These are phyloP conservation scores for Turnera subulata DNA, from an alignment of 345 rosid species.

Conservation along the genomic window DNA sequence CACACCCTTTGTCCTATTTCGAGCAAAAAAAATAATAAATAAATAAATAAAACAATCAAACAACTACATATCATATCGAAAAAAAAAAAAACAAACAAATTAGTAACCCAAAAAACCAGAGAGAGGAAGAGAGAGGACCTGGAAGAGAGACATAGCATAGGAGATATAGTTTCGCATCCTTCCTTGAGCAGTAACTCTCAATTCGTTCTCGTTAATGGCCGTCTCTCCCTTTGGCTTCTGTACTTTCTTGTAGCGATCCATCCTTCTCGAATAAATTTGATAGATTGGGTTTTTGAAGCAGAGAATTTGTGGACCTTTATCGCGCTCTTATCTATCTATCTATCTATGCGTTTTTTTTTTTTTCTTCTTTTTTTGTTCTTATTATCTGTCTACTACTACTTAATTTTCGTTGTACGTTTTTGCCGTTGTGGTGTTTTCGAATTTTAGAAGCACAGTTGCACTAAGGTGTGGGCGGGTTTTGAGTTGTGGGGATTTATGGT, in stretches of 20 bases:
- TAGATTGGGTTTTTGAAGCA: too few relatives aligned
- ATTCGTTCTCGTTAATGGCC: constrained; percentile 81
- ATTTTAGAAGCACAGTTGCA: too few relatives aligned
- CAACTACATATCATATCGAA: background rate
- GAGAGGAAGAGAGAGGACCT: background rate
- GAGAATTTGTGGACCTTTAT: too few relatives aligned
- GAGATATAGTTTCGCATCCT: constrained; percentile 84
- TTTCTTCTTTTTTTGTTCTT: too few relatives aligned
- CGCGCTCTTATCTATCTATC: too few relatives aligned
- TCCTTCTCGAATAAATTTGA: constrained; percentile 19
- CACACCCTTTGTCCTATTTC: constrained; percentile 56
- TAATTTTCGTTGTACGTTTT: too few relatives aligned
- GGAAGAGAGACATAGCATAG: constrained; percentile 36
- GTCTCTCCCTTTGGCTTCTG: constrained; percentile 72
- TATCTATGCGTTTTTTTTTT: too few relatives aligned
- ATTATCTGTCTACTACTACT: too few relatives aligned
- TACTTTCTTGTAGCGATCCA: constrained; percentile 81
- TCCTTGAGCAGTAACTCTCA: constrained; percentile 83
- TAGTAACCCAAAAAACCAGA: background rate
- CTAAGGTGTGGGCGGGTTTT: too few relatives aligned
- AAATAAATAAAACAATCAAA: background rate
- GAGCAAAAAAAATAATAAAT: background rate
- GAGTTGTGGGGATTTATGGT: too few relatives aligned
- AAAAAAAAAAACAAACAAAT: background rate
- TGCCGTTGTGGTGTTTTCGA: too few relatives aligned